Conservation (phyloP, 108 stramenopile genomes). For the Licmophora abbreviata region DNA sequence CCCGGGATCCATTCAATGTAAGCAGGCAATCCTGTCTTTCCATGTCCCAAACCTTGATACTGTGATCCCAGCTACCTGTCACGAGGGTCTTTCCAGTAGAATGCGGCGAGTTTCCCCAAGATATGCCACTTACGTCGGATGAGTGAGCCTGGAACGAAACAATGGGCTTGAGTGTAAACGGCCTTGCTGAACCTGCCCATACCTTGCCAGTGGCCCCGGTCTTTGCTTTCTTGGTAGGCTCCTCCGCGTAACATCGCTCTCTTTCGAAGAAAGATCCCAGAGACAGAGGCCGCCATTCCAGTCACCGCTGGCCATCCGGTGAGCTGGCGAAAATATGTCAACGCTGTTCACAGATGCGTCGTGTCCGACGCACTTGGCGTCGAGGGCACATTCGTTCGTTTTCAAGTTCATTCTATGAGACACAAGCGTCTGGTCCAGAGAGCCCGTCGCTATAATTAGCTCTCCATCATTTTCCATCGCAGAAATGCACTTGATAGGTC, state of each 20-base stretch:
- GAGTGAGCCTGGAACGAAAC: conserved; percentile 50
- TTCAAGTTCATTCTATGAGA: conserved; percentile 28
- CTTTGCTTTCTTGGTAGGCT: conserved; percentile 6
- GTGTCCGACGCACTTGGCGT: conserved; percentile 35
- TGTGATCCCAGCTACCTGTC: conserved; percentile 79
- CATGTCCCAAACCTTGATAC: conserved; percentile 65
- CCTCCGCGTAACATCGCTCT: not conserved
- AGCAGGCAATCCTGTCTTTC: conserved; percentile 69
- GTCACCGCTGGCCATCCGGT: conserved; percentile 63
- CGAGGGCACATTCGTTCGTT: conserved; percentile 8
- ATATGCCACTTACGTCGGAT: conserved; percentile 65
- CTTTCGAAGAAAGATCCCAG: conserved; percentile 41
- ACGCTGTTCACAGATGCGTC: conserved; percentile 44
- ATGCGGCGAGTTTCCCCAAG: conserved; percentile 39
- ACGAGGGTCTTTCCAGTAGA: conserved; percentile 22
- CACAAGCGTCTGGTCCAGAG: conserved; percentile 68
- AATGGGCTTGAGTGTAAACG: conserved; percentile 22
- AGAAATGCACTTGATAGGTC: conserved; percentile 66
- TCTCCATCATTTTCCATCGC: conserved; percentile 1
- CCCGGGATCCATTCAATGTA: conserved; percentile 73
- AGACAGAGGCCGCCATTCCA: conserved; percentile 64
- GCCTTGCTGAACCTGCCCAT: conserved; percentile 13
- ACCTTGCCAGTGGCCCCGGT: conserved; percentile 3
- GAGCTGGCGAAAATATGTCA: conserved; percentile 17
- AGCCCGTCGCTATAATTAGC: conserved; percentile 57